Evolutionary conservation across 176 grass and related monocot genomes (phyloP).

Genomic region (Coix lacrymajobi): DNA sequence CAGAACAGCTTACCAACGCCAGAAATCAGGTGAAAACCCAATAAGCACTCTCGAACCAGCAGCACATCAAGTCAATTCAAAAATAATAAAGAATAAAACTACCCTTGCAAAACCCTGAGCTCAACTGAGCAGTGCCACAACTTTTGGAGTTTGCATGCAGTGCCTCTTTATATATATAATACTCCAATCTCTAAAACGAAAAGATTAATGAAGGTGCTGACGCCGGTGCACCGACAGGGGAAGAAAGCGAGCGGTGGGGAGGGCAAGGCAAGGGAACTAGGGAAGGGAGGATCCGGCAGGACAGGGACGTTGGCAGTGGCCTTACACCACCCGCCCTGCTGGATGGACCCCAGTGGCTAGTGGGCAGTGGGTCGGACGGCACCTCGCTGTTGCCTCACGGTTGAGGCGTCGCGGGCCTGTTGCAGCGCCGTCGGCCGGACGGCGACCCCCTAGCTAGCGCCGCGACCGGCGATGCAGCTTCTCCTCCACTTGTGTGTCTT

Average conservation of each 20-base stretch:
- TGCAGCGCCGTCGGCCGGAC: background rate
- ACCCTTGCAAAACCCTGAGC: background rate
- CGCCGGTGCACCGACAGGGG: constrained; percentile 12
- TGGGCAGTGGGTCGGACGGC: constrained; percentile 4
- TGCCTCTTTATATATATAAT: background rate
- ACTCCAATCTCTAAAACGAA: background rate
- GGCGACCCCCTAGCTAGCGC: background rate
- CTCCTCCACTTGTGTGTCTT: background rate
- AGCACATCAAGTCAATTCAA: background rate
- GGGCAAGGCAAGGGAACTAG: too few species aligned
- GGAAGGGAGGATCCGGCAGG: constrained; percentile 4
- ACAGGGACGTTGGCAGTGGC: constrained; percentile 32
- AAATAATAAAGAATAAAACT: background rate
- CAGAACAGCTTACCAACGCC: background rate
- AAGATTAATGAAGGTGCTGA: background rate
- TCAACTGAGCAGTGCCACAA: background rate
- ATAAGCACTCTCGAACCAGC: background rate
- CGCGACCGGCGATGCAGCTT: background rate
- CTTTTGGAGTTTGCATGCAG: background rate
- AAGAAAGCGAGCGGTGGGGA: background rate
- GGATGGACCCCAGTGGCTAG: background rate
- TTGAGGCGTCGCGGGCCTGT: background rate
- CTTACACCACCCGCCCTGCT: background rate
- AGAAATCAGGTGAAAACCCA: background rate
- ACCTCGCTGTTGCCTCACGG: constrained; percentile 22